Base-by-base conservation (phyloP, 2,329 filamentous ascomycete species). In the Cordyceps fumosorosea region DNA sequence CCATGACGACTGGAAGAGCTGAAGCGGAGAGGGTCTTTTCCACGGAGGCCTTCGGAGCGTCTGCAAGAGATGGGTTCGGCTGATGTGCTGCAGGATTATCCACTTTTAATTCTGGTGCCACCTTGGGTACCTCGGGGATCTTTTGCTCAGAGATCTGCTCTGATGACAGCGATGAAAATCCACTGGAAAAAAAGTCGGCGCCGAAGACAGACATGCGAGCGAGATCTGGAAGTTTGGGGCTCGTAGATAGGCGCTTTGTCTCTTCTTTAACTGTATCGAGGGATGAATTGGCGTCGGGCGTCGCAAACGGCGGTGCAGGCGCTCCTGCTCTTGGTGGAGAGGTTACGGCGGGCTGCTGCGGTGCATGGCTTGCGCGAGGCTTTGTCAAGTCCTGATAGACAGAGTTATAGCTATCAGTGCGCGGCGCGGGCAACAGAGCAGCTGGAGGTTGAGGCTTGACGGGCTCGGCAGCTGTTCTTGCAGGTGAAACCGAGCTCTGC, bases 181-280 rank as follows among this genome's bases (percentile, higher is more conserved):
- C 60, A 29, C 14, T 65, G 18, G 68, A 77, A 64, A 87, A 86
- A 50, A 87, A 76, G 63, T 86, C 83, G 48, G 81, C 75, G 1
- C 84, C 83, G 69, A 88, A 88, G 1, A 78, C 77, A 48, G 85
- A 88, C 75, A 87, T 76, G 29, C 84, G 82, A 14, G 78, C 76
- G 3, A 88, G 67, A 64, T 84, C 78, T 11, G 85, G 85, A 20
- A 88, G 75, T 65, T 82, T 80, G 0, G 84, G 84, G 64, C 84
- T 86, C 1, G 76, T 76, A 1, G 83, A 84, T 45, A 75, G 74
- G 18, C 77, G 72, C 8, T 67, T 68, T 3, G 66, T 62, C 8
- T 68, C 65, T 45, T 59, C 47, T 10, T 59, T 29, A 65, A 66
- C 47, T 22, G 69, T 37, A 69, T 69, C 7, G 65, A 20, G 14